These are phyloP conservation scores for Leccinum subtestaceum DNA, from an alignment of 768 basidiomycete species.

Conservation along the genomic window DNA sequence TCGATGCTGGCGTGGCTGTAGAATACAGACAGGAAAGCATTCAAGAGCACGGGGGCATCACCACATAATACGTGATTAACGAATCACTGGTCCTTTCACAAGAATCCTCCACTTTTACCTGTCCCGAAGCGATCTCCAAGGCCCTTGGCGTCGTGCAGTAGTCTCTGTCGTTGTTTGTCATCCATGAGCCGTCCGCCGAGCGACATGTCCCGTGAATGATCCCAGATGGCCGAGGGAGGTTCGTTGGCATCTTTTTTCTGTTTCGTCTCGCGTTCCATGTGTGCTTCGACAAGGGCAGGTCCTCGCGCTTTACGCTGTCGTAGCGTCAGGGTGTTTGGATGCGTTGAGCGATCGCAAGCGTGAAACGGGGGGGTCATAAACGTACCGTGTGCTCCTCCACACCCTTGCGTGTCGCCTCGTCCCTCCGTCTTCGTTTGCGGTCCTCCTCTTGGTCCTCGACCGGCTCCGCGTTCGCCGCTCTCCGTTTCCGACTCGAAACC, in stretches of 20 bases:
- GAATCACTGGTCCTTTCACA: constrained; percentile 29
- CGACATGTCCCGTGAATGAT: constrained; percentile 87
- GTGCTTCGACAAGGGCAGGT: constrained; percentile 54
- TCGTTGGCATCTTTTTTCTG: constrained; percentile 45
- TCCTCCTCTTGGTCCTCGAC: constrained; percentile 38
- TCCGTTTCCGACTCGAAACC: constrained; percentile 85
- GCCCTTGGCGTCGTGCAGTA: constrained; percentile 78
- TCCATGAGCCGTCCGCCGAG: constrained; percentile 88
- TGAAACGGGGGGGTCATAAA: too few species aligned
- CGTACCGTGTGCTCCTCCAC: constrained; percentile 70
- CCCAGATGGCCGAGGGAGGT: constrained; percentile 77
- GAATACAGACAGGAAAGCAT: constrained; percentile 78
- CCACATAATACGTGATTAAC: neutral
- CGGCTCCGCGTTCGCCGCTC: constrained; percentile 52
- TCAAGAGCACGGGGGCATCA: constrained; percentile 59
- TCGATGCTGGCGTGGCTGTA: constrained; percentile 58
- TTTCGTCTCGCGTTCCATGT: constrained; percentile 39
- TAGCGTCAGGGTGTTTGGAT: constrained; percentile 12
- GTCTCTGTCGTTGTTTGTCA: constrained; percentile 71
- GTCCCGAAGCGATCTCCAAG: constrained; percentile 82
- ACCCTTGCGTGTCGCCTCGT: constrained; percentile 64
- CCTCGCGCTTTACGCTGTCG: constrained; percentile 48
- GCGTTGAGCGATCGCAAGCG: too few species aligned
- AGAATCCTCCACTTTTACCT: constrained; percentile 66
- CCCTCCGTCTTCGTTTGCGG: constrained; percentile 57